phyloP scores from a whole-genome alignment of 2,329 filamentous ascomycete species.

The Venturia carpophila region DNA sequence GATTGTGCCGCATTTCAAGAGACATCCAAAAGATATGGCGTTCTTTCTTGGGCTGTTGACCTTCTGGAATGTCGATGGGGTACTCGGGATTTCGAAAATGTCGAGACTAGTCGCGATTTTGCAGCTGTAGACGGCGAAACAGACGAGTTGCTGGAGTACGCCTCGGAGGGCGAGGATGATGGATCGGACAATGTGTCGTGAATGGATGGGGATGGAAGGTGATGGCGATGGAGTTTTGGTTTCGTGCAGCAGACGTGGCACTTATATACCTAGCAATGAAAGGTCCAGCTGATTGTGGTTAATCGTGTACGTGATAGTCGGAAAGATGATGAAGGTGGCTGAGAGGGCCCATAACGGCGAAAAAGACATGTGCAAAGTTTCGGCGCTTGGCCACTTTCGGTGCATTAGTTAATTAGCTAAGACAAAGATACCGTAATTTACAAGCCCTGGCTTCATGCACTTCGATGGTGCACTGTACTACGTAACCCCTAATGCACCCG shows the following conservation, averaged over 20 bases:
- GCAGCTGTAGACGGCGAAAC: neutral
- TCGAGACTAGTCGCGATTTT: neutral
- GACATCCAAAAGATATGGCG: slow-evolving; percentile 44
- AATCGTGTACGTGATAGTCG: neutral
- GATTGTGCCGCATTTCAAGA: slow-evolving; percentile 44
- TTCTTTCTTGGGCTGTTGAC: slow-evolving; percentile 46
- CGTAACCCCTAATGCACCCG: neutral
- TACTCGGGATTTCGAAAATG: slow-evolving; percentile 12
- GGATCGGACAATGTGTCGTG: neutral
- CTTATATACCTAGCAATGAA: no score
- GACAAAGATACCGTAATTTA: neutral
- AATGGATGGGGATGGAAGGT: neutral
- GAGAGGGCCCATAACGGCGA: neutral
- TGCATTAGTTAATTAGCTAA: neutral
- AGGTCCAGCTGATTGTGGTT: neutral
- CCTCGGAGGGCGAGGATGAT: neutral
- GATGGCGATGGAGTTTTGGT: neutral
- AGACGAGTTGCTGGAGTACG: neutral
- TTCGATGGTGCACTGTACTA: neutral
- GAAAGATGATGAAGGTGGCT: neutral
- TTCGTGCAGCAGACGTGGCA: neutral
- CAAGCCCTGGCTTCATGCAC: neutral
- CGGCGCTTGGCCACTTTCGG: neutral
- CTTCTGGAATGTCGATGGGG: slow-evolving; percentile 23
- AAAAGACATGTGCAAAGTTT: neutral